A percentile compares a stretch with the other conserved stretches of the same genome.
Evolutionary conservation across 352 stramenopile species (phyloP).

Genomic region (Peronospora belbahrii): DNA sequence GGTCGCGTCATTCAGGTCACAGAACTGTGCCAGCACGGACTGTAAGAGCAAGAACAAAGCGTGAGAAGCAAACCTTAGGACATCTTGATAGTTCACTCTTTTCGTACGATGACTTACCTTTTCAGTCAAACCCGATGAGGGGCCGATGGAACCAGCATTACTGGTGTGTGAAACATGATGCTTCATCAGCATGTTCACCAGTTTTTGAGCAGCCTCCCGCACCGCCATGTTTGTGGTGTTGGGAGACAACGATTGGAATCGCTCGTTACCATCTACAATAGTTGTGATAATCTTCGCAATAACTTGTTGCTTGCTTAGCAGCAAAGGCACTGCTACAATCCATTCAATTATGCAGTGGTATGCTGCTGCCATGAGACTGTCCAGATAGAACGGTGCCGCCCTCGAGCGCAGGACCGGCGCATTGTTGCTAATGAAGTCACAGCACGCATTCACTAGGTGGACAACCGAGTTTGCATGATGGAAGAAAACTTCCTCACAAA

Average conservation of each 20-base stretch:
- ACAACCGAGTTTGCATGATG: conserved; percentile 73
- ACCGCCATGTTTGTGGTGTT: conserved; percentile 45
- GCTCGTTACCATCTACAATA: conserved; percentile 70
- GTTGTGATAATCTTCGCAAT: conserved; percentile 76
- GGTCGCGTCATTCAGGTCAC: conserved; percentile 30
- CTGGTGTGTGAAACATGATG: conserved; percentile 67
- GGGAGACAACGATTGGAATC: conserved; percentile 52
- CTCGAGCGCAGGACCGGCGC: conserved; percentile 64
- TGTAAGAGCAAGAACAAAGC: conserved; percentile 10
- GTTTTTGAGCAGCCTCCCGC: conserved; percentile 65
- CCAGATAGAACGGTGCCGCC: conserved; percentile 71
- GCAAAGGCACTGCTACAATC: conserved; percentile 64
- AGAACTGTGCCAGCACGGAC: conserved; percentile 53
- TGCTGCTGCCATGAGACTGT: conserved; percentile 70
- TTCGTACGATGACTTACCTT: conserved; percentile 28
- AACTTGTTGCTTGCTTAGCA: conserved; percentile 68
- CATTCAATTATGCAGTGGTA: conserved; percentile 83
- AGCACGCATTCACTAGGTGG: conserved; percentile 76
- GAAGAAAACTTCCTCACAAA: conserved; percentile 68
- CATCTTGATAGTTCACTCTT: not conserved
- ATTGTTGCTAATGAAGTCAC: conserved; percentile 79
- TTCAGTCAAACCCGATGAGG: conserved; percentile 50
- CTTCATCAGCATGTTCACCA: conserved; percentile 85
- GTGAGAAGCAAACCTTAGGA: conserved; percentile 4
- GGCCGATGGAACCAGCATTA: conserved; percentile 29